Base-by-base conservation (phyloP, 345 rosid species). In the Psidium friedrichsthalianum region DNA sequence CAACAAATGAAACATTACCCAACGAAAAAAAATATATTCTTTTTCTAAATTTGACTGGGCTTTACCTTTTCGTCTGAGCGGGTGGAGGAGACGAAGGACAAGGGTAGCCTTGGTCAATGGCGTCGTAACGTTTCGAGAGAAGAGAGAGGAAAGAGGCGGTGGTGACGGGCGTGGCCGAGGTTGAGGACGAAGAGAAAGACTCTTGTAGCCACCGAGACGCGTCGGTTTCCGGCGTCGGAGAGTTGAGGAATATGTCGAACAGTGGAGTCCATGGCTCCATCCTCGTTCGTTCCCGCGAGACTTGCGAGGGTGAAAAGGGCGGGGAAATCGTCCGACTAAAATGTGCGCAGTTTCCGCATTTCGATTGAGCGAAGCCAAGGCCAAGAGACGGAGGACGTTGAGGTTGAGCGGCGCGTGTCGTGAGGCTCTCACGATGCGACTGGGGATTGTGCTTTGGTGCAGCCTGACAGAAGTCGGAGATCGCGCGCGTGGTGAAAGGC, bases 221-320 rank as follows among this genome's bases (percentile, higher is more conserved):
- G 86, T 95, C 92, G 58, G 91, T 85, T 85, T 95, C 98, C 25
- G 99, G 94, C 8, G 94, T 91, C 40, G 89, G 92, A 59, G 89
- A 89, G 84, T 89, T 92, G 74, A 91, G 86, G 88, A 96, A 92
- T 76, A 94, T 91, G 87, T 93, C 88, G 81, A 95, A 87, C 74
- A 95, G 91, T 4, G 95, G 95, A 59, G 91, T 82, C 97, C 97
- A 96, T 56, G 88, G 76, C 90, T 95, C 95, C 96, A 93, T 96
- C 22, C 16, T 25, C 59, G 54, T 14, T 24, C 56, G 80, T 69
- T 69, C 5, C 80, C 6, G 14, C 7, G 22, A 36, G 80, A 18
- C 11, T 61, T 1, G 1, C 25, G 80, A 69, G 24, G 80, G 47
- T 13, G 52, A 51, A 51, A 21, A 21, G 13, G 80, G 80, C 80